Conservation (phyloP, 148 eudicot genomes). For the Nepenthes mirabilis region DNA sequence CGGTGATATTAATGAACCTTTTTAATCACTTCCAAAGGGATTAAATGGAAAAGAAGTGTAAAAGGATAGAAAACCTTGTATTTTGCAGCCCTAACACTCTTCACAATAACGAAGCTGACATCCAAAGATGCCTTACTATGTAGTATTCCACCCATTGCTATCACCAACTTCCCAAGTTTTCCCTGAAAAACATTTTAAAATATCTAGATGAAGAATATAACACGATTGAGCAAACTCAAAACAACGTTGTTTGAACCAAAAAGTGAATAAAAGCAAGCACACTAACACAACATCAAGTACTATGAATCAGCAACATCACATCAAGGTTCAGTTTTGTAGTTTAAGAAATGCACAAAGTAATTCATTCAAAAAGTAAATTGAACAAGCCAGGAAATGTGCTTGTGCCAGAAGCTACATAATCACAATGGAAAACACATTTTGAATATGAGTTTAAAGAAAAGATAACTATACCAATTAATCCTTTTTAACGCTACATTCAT, state of each 20-base stretch:
- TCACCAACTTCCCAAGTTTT: constrained; percentile 60
- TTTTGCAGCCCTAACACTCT: constrained; percentile 79
- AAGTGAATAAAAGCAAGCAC: too few relatives aligned
- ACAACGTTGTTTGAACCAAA: background rate
- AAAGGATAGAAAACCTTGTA: constrained; percentile 52
- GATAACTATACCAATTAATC: too few relatives aligned
- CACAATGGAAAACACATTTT: too few relatives aligned
- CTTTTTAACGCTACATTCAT: too few relatives aligned
- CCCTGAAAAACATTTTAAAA: constrained; percentile 30
- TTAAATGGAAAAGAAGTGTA: constrained; percentile 2
- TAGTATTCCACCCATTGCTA: constrained; percentile 79
- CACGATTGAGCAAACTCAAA: background rate
- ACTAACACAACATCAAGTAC: too few relatives aligned
- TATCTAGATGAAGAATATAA: background rate
- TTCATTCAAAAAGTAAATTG: too few relatives aligned
- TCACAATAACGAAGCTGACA: constrained; percentile 84
- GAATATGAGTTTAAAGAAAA: too few relatives aligned
- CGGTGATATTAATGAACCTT: background rate
- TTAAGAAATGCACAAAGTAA: too few relatives aligned
- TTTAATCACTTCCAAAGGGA: background rate
- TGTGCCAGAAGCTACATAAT: too few relatives aligned
- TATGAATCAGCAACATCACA: too few relatives aligned
- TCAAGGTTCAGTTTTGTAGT: too few relatives aligned
- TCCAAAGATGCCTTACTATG: constrained; percentile 56
- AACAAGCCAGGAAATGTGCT: too few relatives aligned